These are phyloP conservation scores for Auxenochlorella pyrenoidosa DNA, from an alignment of 139 green algal species.

Conservation along the genomic window DNA sequence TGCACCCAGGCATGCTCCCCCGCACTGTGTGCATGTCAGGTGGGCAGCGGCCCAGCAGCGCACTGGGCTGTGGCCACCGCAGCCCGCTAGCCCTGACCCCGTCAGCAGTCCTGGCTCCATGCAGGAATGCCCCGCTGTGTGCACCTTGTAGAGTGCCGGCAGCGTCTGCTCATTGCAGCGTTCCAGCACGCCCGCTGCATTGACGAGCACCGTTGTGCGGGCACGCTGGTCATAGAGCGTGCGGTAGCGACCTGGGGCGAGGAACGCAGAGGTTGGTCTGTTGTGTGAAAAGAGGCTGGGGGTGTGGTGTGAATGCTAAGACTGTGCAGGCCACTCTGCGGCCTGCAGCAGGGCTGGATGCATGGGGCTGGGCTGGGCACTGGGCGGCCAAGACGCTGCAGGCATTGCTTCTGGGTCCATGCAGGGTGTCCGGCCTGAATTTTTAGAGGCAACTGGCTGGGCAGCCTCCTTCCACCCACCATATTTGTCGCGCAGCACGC, in stretches of 20 bases:
- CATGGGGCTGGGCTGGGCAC: too few relatives aligned
- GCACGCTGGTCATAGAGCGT: constrained; percentile 48
- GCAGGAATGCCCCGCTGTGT: too few relatives aligned
- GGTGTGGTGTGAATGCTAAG: too few relatives aligned
- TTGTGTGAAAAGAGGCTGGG: background rate
- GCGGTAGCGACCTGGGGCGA: constrained; percentile 10
- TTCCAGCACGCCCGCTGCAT: constrained; percentile 39
- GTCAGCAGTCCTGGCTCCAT: too few relatives aligned
- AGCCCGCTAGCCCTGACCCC: too few relatives aligned
- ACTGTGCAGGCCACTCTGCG: too few relatives aligned
- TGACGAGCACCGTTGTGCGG: constrained; percentile 46
- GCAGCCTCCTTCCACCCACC: background rate
- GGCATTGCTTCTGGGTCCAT: too few relatives aligned
- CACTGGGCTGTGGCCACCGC: background rate
- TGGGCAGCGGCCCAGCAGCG: background rate
- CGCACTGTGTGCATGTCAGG: background rate
- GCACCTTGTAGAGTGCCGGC: constrained; percentile 33
- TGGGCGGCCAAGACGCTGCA: too few relatives aligned
- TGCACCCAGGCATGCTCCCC: too few relatives aligned
- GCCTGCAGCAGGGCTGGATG: too few relatives aligned
- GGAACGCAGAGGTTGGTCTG: background rate
- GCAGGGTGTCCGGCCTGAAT: too few relatives aligned
- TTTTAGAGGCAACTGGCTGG: background rate
- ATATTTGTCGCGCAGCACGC: constrained; percentile 40
- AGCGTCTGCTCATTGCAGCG: constrained; percentile 50